Base-by-base conservation (phyloP, 129 eudicot genomes). In the Oenanthe sinensis region DNA sequence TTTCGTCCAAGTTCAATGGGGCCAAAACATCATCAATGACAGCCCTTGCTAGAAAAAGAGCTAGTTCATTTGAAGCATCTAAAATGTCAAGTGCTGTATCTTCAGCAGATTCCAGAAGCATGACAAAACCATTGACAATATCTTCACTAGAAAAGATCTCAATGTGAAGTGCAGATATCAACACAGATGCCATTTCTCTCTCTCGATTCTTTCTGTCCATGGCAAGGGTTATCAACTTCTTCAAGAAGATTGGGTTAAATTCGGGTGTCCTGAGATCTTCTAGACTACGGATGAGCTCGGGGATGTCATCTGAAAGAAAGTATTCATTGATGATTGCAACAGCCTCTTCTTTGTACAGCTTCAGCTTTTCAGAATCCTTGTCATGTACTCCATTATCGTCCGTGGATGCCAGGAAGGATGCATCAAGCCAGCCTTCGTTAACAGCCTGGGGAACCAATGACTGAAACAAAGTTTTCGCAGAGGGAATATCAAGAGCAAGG, bases 121-220 rank as follows among this genome's bases (percentile, higher is more conserved):
- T 73, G 71, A 84, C 84, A 75, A 93, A 93, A 48, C 98, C 98
- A 39, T 87, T 81, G 37, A 89, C 98, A 6, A 93, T 89, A 81
- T 93, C 97, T 75, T 89, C 95, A 33, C 91, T 93, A 0, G 98
- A 90, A 72, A 93, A 91, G 76, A 93, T 89, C 84, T 93, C 98
- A 0, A 91, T 89, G 77, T 93, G 94, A 11, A 93, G 95, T 11
- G 97, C 90, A 10, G 98, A 91, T 3, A 93, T 87, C 55, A 93
- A 81, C 79, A 93, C 95, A 50, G 98, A 93, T 4, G 97, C 98
- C 98, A 93, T 93, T 79, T 93, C 98, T 84, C 89, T 93, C 80
- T 93, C 98, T 54, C 92, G 74, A 81, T 93, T 93, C 77, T 93
- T 93, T 70, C 98, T 74, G 77, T 93, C 98, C 95, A 93, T 86